A percentile compares a stretch with the other conserved stretches of the same genome.
These are phyloP conservation scores for Leptographium wingfieldii DNA, from an alignment of 2,329 filamentous ascomycete species.

Conservation along the genomic window DNA sequence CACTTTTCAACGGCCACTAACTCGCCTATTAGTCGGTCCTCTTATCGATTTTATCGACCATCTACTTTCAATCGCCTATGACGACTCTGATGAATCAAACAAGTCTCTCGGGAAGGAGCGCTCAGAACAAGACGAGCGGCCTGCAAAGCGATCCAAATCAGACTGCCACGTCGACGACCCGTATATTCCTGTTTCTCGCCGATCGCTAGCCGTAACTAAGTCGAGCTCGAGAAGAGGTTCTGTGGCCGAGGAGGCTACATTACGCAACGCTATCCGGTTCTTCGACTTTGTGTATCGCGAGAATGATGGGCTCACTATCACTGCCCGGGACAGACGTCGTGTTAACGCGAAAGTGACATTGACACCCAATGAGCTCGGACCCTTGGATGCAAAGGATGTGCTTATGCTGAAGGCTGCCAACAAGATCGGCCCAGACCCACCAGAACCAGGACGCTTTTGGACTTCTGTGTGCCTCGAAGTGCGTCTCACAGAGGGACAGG, in stretches of 20 bases:
- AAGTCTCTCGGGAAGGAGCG: not conserved
- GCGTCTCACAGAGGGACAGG: not conserved
- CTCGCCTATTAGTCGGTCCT: not conserved
- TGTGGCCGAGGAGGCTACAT: not conserved
- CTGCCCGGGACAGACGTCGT: not conserved
- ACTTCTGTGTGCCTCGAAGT: constrained; percentile 6
- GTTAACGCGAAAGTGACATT: not conserved
- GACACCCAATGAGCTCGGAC: not conserved
- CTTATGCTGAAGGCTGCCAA: constrained; percentile 1
- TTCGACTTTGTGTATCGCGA: not conserved
- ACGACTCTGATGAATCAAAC: not conserved
- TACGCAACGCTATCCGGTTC: not conserved
- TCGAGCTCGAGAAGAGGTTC: not conserved
- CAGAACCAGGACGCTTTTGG: constrained; percentile 6
- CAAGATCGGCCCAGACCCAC: not conserved
- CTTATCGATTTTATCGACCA: not conserved
- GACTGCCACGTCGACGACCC: not conserved
- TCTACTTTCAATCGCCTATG: not conserved
- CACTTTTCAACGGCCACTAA: not conserved
- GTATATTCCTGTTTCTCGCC: constrained; percentile 10
- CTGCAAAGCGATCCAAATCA: constrained; percentile 10
- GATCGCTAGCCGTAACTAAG: constrained; percentile 2
- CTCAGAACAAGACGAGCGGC: not conserved
- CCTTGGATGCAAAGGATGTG: not conserved
- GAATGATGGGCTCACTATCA: not conserved